Base-by-base conservation (phyloP, 192 early-diverging fungal species). In the Linnemannia schmuckeri region DNA sequence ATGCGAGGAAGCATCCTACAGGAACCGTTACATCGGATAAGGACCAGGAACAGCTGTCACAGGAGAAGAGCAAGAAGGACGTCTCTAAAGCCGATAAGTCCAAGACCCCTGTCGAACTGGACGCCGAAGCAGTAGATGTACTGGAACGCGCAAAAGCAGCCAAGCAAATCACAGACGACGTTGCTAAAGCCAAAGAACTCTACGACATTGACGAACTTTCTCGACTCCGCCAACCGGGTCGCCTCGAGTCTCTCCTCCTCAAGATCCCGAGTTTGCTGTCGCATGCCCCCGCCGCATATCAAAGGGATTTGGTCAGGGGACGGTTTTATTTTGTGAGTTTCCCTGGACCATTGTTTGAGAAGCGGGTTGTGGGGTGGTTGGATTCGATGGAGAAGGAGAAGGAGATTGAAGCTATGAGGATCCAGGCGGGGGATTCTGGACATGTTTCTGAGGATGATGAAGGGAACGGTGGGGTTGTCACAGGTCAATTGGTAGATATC, bases 301-400 rank as follows among this genome's bases (percentile, higher is more conserved):
- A 87, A 63, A 70, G 85, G 18, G 81, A 87, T 54, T 41, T 87
- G 33, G 85, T 87, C 10, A 70, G 76, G 18, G 79, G 70, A 1
- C 55, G 85, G 33, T 87, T 87, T 52, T 57, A 87, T 35, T 87
- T 87, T 24, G 74, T 55, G 27, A 87, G 85, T 24, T 87, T 87
- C 35, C 85, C 85, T 6, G 85, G 85, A 17, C 30, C 30, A 0
- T 71, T 38, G 30, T 87, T 87, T 70, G 85, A 87, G 35, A 44
- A 70, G 27, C 72, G 85, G n/a, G 33, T 81, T 33, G 72, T 24
- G 57, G 9, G 74, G 24, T 81, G 75, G 79, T 27, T 75, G 38
- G 66, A 83, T n/a, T 33, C 68, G 40, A 38, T 37, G 37, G 24
- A 57, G n/a, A 22, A 10, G 7, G 72, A 22, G n/a, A 4, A 42